phyloP scores from a whole-genome alignment of 2,329 filamentous ascomycete genomes.

The Hypoxylon rubiginosum region DNA sequence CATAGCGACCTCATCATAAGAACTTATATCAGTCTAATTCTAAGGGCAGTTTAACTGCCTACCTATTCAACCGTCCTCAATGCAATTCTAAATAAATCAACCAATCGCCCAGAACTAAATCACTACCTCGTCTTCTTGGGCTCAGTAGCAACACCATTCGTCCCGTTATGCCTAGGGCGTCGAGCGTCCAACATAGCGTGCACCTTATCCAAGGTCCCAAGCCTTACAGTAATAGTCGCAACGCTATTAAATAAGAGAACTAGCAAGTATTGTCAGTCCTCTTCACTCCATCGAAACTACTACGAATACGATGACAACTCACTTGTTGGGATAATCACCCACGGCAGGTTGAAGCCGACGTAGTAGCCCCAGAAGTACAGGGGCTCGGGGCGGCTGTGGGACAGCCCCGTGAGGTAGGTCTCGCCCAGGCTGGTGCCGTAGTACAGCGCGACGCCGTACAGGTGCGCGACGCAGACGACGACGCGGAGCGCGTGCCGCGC shows the following conservation, averaged over 20 bases:
- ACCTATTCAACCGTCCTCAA: background rate
- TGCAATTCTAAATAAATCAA: background rate
- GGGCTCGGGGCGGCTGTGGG: slow-evolving; percentile 70
- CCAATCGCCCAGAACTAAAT: background rate
- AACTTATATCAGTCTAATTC: background rate
- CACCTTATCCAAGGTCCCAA: slow-evolving; percentile 47
- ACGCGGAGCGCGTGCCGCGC: slow-evolving; percentile 66
- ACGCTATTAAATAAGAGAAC: slow-evolving; percentile 49
- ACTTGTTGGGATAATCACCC: slow-evolving; percentile 70
- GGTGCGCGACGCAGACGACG: slow-evolving; percentile 65
- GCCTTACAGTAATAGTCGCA: slow-evolving; percentile 44
- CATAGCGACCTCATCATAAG: background rate
- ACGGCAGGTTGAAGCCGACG: slow-evolving; percentile 71
- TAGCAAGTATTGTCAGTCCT: slow-evolving; percentile 28
- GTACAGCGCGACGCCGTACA: slow-evolving; percentile 74
- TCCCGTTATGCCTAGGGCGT: slow-evolving; percentile 23
- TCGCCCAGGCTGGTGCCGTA: slow-evolving; percentile 70
- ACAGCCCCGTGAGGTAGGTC: slow-evolving; percentile 58
- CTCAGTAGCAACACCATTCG: slow-evolving; percentile 23
- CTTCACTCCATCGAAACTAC: background rate
- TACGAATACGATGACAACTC: slow-evolving; percentile 50
- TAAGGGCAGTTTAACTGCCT: background rate
- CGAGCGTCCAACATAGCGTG: slow-evolving; percentile 40
- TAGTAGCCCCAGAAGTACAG: slow-evolving; percentile 76
- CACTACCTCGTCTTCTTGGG: slow-evolving; percentile 45